Evolutionary conservation across 176 grass and related monocot species (phyloP), one percentile per base, ranked within the genome.

Genomic region (Aegilops speltoides): DNA sequence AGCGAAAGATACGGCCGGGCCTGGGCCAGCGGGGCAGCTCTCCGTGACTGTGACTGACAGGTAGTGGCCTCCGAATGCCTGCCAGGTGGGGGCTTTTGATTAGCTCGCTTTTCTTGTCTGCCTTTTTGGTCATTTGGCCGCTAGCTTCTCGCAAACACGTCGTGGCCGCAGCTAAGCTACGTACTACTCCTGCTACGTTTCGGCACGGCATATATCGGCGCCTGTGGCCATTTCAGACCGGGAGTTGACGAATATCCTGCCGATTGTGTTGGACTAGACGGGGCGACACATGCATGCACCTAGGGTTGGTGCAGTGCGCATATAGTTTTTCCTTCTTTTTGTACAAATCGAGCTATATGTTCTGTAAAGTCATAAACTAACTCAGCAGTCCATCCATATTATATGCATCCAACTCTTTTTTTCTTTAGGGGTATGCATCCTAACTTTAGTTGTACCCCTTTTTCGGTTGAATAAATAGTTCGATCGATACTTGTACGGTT

Each of bases 211-310:
- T 66, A 84, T 76, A 85, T 38, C 89, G 85, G 86, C 82, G 82
- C 64, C 38, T 34, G 86, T 64, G 43, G 43, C 64, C 40, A 71
- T 85, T 91, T 91, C 89, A 85, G 50, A 88, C 82, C 59, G 0
- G 50, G 50, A 17, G 1, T 91, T 91, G 86, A 85, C 89, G 81
- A 88, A 72, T 22, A 37, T 84, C 64, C 26, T 40, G 50, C 15
- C 25, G 84, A 8, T 22, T 64, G 63, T 24, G 76, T 69, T 59
- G 19, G 19, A 20, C 19, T 80, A 36, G 46, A 31, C 17, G 13
- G 68, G 25, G 10, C 26, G 38, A 7, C 48, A 36, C 45, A 77
- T 81, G 89, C 85, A 88, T 81, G 85, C 86, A 84, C 77, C 81
- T 63, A 28, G 65, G 24, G 34, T 52, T 84, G 68, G 67, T 83